Evolutionary conservation across 495 filamentous ascomycete species (phyloP).

Genomic region (Hypoxylon fuscum): DNA sequence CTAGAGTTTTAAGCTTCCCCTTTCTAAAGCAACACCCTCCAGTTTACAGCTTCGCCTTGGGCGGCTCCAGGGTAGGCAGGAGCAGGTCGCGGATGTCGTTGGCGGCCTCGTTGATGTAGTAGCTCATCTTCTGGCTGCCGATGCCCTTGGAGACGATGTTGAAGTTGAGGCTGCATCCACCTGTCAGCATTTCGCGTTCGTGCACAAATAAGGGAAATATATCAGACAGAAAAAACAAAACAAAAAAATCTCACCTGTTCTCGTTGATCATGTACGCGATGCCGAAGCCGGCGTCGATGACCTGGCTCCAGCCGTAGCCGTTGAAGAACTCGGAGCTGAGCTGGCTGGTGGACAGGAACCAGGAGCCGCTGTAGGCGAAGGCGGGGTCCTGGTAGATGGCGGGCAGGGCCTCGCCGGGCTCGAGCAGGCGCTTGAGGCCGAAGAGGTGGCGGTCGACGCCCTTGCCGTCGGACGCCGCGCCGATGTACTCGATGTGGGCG

Average conservation of each 20-base stretch:
- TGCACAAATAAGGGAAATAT: slow-evolving; percentile 33
- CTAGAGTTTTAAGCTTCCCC: background rate
- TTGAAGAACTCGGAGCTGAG: slow-evolving; percentile 97
- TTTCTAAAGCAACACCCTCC: background rate
- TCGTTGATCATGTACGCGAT: slow-evolving; percentile 99
- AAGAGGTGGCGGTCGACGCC: slow-evolving; percentile 98
- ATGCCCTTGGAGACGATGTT: slow-evolving; percentile 96
- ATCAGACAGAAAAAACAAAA: slow-evolving; percentile 17
- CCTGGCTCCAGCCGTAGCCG: slow-evolving; percentile 99
- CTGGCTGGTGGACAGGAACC: slow-evolving; percentile 90
- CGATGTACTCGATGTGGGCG: slow-evolving; percentile 89
- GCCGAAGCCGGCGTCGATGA: slow-evolving; percentile 94
- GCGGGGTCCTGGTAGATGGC: slow-evolving; percentile 87
- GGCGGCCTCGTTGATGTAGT: slow-evolving; percentile 93
- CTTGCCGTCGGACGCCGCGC: slow-evolving; percentile 85
- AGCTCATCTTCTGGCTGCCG: slow-evolving; percentile 90
- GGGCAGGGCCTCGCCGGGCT: slow-evolving; percentile 82
- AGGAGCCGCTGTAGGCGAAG: slow-evolving; percentile 82
- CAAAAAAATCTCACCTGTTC: slow-evolving; percentile 66
- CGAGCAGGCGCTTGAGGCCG: slow-evolving; percentile 90
- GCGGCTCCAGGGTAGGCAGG: slow-evolving; percentile 78
- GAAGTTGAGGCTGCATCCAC: slow-evolving; percentile 80
- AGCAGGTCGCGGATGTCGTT: slow-evolving; percentile 89
- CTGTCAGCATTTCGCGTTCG: slow-evolving; percentile 13
- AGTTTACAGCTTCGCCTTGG: slow-evolving; percentile 89